Base-by-base conservation (phyloP, 2,329 filamentous ascomycete genomes). In the Claviceps lovelessii region DNA sequence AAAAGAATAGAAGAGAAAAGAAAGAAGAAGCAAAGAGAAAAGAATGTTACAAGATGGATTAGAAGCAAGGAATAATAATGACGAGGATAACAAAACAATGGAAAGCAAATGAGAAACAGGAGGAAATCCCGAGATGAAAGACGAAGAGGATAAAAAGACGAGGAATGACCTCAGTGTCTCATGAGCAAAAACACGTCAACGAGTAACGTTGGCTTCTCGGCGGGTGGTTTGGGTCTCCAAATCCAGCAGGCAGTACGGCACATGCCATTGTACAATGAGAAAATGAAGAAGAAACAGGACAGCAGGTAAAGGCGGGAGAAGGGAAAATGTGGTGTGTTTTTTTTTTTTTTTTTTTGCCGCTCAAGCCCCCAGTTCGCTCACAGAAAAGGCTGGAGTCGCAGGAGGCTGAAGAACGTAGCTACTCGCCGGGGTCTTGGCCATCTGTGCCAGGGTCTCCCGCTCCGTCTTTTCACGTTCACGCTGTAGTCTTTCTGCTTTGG, bases 391-490 rank as follows among this genome's bases (percentile, higher is more conserved):
- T 7, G 68, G 68, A 11, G 67, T 68, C 7, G 67, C 65, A 9
- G 69, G 67, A 8, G 70, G 67, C 57, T 71, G 71, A 23, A 72
- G 61, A 15, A 64, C 64, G 54, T 70, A 70, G 52, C 66, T 64
- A 50, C 67, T 68, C 13, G 64, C 63, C 4, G 67, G 62, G 51
- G 72, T 73, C 54, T 70, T 68, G 37, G 67, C 62, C 41, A 73
- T 58, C 60, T 70, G 68, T 4, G 70, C 72, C 59, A 73, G 58
- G 55, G 63, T 71, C 67, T 90, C 86, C 46, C 86, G 77, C 59
- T 90, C 85, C 7, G 83, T 76, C 72, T 93, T 93, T 68, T 94
- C 88, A 48, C 81, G 79, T 63, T 94, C 88, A 69, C 88, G 83
- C 64, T 85, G 81, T 58, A 86, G 85, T 62, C 88, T 87, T 65